These are phyloP conservation scores for Rosa lucieae DNA, from an alignment of 306 rosid species.

Conservation along the genomic window DNA sequence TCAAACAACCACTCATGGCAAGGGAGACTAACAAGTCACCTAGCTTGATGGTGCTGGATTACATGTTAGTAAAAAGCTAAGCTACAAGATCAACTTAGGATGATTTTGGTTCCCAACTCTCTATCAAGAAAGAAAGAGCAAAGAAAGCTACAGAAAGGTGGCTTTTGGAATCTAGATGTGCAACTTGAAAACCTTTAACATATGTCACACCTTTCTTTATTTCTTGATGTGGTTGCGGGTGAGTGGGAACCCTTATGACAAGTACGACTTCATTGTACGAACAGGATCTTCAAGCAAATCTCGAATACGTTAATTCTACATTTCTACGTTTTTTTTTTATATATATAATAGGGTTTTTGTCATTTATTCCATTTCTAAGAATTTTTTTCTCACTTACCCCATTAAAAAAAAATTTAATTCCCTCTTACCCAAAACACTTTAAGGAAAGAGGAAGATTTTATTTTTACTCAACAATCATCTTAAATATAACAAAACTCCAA, in stretches of 20 bases:
- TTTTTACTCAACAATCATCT: too few species aligned
- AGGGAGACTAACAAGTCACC: slow-evolving; percentile 62
- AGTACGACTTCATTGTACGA: neutral
- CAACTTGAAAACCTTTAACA: slow-evolving; percentile 18
- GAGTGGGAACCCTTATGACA: neutral
- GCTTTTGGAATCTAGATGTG: slow-evolving; percentile 36
- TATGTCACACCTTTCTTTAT: slow-evolving; percentile 8
- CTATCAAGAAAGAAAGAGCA: slow-evolving; percentile 22
- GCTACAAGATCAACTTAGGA: slow-evolving; percentile 56
- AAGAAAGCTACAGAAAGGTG: slow-evolving; percentile 24
- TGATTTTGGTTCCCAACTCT: slow-evolving; percentile 58
- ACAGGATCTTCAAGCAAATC: neutral
- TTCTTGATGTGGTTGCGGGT: neutral
- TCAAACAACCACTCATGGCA: slow-evolving; percentile 57
- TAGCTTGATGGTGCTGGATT: slow-evolving; percentile 39
- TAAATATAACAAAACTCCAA: too few species aligned
- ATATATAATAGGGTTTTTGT: too few species aligned
- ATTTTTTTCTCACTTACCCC: too few species aligned
- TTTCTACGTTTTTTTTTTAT: too few species aligned
- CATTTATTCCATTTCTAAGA: too few species aligned
- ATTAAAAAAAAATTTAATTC: too few species aligned
- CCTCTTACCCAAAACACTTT: too few species aligned
- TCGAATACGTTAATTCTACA: neutral
- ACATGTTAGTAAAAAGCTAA: slow-evolving; percentile 63
- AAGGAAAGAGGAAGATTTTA: too few species aligned